Base-by-base conservation (phyloP, 75 land plant species). In the Larix kaempferi region DNA sequence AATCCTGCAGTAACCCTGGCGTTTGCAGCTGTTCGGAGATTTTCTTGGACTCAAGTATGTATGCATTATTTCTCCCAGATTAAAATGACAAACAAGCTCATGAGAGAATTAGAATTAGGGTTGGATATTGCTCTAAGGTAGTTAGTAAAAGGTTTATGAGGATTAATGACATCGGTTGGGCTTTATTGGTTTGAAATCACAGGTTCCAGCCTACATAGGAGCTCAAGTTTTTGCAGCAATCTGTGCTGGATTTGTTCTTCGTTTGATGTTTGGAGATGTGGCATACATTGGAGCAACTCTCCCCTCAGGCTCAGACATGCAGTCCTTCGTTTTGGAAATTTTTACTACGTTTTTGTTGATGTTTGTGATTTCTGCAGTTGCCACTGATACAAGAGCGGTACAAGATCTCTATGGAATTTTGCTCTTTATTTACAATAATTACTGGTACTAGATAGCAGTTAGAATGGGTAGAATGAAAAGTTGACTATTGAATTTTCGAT, bases 291-390 rank as follows among this genome's bases (percentile, higher is more conserved):
- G 82, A 6, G 93, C 91, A 52, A 87, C 95, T 3, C 11, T 78
- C 0, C 98, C 95, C 2, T 27, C 84, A 2, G 93, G 93, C 3
- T 81, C 89, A 0, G 79, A 85, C 35, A 11, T 84, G 19, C 95
- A 94, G 65, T 85, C 98, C 19, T 82, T 94, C 62, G 79, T 77
- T 35, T 5, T 89, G 10, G 98, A 94, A 77, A 79, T 92, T 71
- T 73, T 94, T 75, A 82, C 89, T 81, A 86, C 98, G 33, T 92
- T 85, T 84, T 81, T 87, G 76, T 84, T 94, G 80, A 90, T 94
- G 98, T 94, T 94, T 66, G 91, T 92, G 57, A 86, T 94, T 22
- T 88, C 89, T 22, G 93, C 90, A 5, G 98, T 90, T 1, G 86
- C 91, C 59, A 92, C 93, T 5, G 95, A 90, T 62, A 86, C 85